A percentile compares a stretch with the other conserved stretches of the same genome.
These are phyloP conservation scores for Scedosporium dehoogii DNA, from an alignment of 2,329 filamentous ascomycete species.

Conservation along the genomic window DNA sequence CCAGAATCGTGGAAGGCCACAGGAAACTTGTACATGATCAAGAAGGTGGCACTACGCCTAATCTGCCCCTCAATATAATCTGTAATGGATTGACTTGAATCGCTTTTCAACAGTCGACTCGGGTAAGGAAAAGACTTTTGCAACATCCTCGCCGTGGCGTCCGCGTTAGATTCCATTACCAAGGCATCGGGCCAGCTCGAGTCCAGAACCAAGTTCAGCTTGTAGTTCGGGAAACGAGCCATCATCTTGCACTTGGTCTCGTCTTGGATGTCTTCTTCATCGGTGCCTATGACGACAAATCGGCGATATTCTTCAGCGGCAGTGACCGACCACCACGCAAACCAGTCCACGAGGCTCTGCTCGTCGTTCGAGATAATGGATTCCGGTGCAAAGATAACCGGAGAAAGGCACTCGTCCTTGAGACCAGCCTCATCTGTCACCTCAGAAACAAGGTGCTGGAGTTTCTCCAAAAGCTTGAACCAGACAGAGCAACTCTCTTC, in stretches of 20 bases:
- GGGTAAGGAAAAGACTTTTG: not conserved
- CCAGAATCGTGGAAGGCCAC: not conserved
- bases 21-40: not conserved
- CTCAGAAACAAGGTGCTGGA: not conserved
- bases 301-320: conserved; percentile 41
- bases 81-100: not conserved
- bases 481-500: conserved; percentile 9
- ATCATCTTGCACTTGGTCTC: not conserved
- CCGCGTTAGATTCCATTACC: not conserved
- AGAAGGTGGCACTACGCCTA: not conserved
- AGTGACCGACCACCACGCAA: conserved; percentile 45
- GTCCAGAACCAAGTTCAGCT: conserved; percentile 21
- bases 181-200: conserved; percentile 12
- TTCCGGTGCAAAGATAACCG: conserved; percentile 35
- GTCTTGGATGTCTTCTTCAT: conserved; percentile 11
- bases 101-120: not conserved
- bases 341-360: conserved; percentile 53
- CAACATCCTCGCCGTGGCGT: not conserved
- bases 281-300: conserved; percentile 46
- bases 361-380: conserved; percentile 49
- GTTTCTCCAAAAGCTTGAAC: not conserved
- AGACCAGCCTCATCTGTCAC: not conserved
- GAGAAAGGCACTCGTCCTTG: conserved; percentile 21
- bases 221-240: conserved; percentile 20
- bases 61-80: too few species aligned